Evolutionary conservation across 2,329 filamentous ascomycete species (phyloP).

Genomic region (Fusarium sp.): DNA sequence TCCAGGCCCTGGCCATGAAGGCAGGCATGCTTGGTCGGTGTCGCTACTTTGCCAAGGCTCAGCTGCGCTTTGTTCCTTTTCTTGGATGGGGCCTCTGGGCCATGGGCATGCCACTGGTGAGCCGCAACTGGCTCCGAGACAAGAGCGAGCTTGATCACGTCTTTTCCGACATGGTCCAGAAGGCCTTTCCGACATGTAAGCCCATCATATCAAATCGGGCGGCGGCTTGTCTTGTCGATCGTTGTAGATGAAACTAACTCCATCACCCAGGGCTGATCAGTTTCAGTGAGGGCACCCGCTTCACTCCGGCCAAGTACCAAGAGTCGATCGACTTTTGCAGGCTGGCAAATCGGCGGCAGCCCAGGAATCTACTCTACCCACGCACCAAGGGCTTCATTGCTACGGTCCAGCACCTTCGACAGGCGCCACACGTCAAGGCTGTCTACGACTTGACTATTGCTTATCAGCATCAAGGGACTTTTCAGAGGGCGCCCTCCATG

Average conservation of each 20-base stretch:
- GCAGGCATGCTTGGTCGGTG: conserved; percentile 67
- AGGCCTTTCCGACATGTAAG: conserved; percentile 66
- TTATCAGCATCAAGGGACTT: conserved; percentile 56
- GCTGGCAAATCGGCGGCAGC: conserved; percentile 58
- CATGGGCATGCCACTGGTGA: conserved; percentile 70
- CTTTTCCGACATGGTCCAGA: conserved; percentile 61
- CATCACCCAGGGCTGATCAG: conserved; percentile 64
- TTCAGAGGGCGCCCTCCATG: conserved; percentile 58
- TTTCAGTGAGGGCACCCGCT: conserved; percentile 70
- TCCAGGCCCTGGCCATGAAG: conserved; percentile 63
- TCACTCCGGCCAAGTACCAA: conserved; percentile 60
- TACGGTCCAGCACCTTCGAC: conserved; percentile 63
- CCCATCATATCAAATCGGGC: neutral
- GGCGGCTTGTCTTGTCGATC: neutral
- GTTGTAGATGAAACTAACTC: conserved; percentile 16
- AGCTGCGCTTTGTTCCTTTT: conserved; percentile 66
- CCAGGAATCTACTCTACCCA: conserved; percentile 66
- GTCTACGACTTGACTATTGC: conserved; percentile 65
- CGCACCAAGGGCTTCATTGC: conserved; percentile 67
- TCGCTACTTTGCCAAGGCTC: conserved; percentile 68
- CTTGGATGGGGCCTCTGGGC: conserved; percentile 70
- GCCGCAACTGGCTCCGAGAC: conserved; percentile 65
- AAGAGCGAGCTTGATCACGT: conserved; percentile 63
- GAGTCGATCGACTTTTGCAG: conserved; percentile 62
- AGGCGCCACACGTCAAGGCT: conserved; percentile 59